phyloP scores from a whole-genome alignment of 148 eudicot species.

The Nepenthes mirabilis region DNA sequence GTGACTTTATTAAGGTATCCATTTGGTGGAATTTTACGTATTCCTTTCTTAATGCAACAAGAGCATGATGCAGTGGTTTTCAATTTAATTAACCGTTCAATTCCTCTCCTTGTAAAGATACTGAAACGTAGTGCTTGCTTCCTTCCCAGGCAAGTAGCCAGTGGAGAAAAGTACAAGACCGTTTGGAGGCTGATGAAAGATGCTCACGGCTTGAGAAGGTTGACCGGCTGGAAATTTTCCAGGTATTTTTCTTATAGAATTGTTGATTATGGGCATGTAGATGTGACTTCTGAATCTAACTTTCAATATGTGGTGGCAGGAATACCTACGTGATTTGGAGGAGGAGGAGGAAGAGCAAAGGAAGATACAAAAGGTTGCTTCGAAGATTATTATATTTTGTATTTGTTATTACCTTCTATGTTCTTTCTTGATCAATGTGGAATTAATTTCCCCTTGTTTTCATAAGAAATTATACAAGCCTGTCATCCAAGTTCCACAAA shows the following conservation, averaged over 20 bases:
- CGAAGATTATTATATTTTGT: neutral
- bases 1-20: conserved; percentile 83
- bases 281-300: conserved; percentile 6
- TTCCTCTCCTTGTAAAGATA: neutral
- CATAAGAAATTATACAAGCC: no score
- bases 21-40: neutral
- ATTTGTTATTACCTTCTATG: neutral
- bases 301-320: conserved; percentile 31
- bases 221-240: conserved; percentile 83
- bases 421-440: neutral
- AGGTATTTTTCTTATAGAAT: conserved; percentile 26
- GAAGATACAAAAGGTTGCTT: conserved; percentile 65
- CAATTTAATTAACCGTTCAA: neutral
- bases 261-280: conserved; percentile 2
- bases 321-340: conserved; percentile 80
- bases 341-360: conserved; percentile 89
- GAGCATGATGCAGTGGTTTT: neutral
- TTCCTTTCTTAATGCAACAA: conserved; percentile 4
- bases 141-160: conserved; percentile 75
- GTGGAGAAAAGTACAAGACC: conserved; percentile 95
- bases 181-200: conserved; percentile 86
- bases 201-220: conserved; percentile 83
- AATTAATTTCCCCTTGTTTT: no score
- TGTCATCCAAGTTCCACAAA: no score
- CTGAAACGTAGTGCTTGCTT: conserved; percentile 2